Evolutionary conservation across 208 protist species (phyloP).

Genomic region (Acanthamoeba divionensis): DNA sequence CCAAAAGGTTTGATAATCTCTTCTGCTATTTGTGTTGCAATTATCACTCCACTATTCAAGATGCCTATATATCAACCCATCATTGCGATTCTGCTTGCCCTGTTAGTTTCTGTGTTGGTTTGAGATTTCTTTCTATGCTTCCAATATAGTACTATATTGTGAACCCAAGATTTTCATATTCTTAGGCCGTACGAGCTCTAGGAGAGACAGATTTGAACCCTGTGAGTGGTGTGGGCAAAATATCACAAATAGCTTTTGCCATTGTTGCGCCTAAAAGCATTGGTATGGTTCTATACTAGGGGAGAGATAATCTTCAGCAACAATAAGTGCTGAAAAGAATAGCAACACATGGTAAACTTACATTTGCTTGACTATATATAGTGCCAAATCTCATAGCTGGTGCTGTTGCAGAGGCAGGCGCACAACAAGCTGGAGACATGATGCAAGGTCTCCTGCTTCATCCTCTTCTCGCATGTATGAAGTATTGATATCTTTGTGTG

Average conservation of each 20-base stretch:
- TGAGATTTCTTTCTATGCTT: slow-evolving; percentile 34
- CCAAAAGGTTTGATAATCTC: slow-evolving; percentile 55
- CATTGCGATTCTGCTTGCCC: slow-evolving; percentile 53
- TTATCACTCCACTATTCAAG: slow-evolving; percentile 64
- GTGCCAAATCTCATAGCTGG: slow-evolving; percentile 69
- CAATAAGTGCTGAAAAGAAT: too few species aligned
- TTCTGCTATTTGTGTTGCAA: background rate
- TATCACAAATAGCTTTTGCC: slow-evolving; percentile 67
- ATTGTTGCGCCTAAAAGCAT: slow-evolving; percentile 52
- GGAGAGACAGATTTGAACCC: slow-evolving; percentile 72
- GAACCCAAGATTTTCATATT: too few species aligned
- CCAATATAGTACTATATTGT: too few species aligned
- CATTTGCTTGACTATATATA: too few species aligned
- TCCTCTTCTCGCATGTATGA: background rate
- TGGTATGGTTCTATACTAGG: too few species aligned
- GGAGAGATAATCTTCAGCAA: too few species aligned
- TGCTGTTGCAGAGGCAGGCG: slow-evolving; percentile 69
- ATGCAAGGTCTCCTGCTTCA: slow-evolving; percentile 54
- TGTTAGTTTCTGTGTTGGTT: slow-evolving; percentile 62
- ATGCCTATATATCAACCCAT: slow-evolving; percentile 48
- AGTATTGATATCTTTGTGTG: background rate
- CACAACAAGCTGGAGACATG: slow-evolving; percentile 70
- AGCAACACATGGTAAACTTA: too few species aligned
- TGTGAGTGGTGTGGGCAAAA: slow-evolving; percentile 67
- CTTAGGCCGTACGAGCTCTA: slow-evolving; percentile 61